Percentiles rank a stretch among this genome's conserved stretches.
These are phyloP conservation scores for Saccharomycopsis guyanensis DNA, from an alignment of 805 yeast species.

Conservation along the genomic window DNA sequence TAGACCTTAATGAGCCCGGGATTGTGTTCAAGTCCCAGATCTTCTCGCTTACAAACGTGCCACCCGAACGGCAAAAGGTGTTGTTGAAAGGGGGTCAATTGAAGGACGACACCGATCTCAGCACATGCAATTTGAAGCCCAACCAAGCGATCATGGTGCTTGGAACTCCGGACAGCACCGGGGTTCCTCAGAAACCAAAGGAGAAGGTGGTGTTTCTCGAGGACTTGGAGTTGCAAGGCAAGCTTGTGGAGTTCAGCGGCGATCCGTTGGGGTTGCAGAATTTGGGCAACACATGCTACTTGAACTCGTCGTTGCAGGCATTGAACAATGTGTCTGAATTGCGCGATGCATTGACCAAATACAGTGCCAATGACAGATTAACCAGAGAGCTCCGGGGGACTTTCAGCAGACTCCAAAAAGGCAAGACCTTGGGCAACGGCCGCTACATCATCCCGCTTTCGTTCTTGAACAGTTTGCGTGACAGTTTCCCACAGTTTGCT, in stretches of 20 bases:
- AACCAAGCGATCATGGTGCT: constrained; percentile 75
- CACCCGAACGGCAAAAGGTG: constrained; percentile 85
- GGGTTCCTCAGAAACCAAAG: constrained; percentile 35
- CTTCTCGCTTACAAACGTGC: constrained; percentile 67
- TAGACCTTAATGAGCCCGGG: constrained; percentile 51
- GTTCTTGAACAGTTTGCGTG: constrained; percentile 58
- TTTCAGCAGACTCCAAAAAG: constrained; percentile 32
- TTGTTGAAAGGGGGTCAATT: constrained; percentile 85
- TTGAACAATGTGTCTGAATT: constrained; percentile 82
- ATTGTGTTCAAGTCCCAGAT: constrained; percentile 60
- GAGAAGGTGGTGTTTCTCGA: constrained; percentile 55
- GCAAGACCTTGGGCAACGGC: constrained; percentile 27
- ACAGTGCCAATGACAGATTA: constrained; percentile 38
- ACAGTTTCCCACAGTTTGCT: constrained; percentile 78
- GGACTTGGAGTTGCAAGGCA: constrained; percentile 39
- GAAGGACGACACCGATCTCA: constrained; percentile 53
- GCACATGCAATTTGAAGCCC: constrained; percentile 47
- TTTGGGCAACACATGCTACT: constrained; percentile 92
- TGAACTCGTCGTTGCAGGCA: constrained; percentile 84
- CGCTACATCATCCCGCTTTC: constrained; percentile 59
- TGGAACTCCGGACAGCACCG: constrained; percentile 74
- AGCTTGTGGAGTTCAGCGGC: constrained; percentile 12
- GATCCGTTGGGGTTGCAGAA: constrained; percentile 93
- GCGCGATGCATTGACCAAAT: constrained; percentile 54
- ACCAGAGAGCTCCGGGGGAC: constrained; percentile 43